Base-by-base conservation (phyloP, 2,329 filamentous ascomycete genomes). In the Pseudogymnoascus sp. region DNA sequence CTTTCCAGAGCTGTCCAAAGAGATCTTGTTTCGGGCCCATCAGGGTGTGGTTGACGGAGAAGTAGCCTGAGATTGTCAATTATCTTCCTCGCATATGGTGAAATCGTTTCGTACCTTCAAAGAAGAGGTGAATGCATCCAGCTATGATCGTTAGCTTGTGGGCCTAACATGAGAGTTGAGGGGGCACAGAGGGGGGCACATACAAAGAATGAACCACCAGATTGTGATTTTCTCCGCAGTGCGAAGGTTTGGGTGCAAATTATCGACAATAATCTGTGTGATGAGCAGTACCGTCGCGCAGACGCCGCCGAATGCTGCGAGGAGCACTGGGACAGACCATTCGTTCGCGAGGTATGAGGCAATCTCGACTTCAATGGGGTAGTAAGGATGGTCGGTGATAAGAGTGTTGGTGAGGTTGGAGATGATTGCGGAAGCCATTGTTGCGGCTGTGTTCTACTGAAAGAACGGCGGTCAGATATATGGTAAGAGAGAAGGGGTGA, bases 181-280 rank as follows among this genome's bases (percentile, higher is more conserved):
- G 79, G 77, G 65, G 15, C 33, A 19, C 26, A 26, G 15, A 17
- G 19, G 79, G 77, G 65, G 78, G 68, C 4, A 82, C 73, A 77
- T 83, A 81, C 88, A 90, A 13, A 93, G 79, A 21, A 87, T 81
- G 74, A 93, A 93, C 90, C 90, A 93, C 75, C 91, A 75, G 21
- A 88, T 83, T 4, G 82, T 83, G 11, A 81, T 68, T 53, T 85
- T 78, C 67, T 91, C 88, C 26, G 73, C 73, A 7, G 69, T 74
- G 35, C 78, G 76, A 62, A 91, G 71, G 9, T 74, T 77, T 1
- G 85, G 83, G 17, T 83, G 79, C 42, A 79, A 70, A 64, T 75
- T 76, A 67, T 81, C 83, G 65, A 84, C 78, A 36, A 86, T 67
- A 8, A 80, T 64, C 63, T 82, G 82, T 3, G 86, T 86, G 7